A percentile compares a stretch with the other conserved stretches of the same genome.
Evolutionary conservation across 768 basidiomycete species (phyloP).

Genomic region (Mycena epipterygia): DNA sequence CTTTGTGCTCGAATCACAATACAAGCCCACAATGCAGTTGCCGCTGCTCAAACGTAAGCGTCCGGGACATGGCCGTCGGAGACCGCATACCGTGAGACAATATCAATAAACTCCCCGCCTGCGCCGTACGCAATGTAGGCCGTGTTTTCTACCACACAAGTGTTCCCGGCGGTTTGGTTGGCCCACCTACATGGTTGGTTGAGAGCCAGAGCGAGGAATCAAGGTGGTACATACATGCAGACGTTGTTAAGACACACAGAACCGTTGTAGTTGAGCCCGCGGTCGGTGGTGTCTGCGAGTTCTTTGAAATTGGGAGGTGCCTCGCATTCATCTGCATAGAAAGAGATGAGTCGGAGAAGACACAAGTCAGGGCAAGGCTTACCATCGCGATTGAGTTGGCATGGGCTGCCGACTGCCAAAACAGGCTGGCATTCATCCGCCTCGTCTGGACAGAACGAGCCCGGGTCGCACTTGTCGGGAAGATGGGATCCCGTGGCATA

Average conservation of each 20-base stretch:
- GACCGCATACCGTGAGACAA: conserved; percentile 78
- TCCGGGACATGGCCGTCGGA: not conserved
- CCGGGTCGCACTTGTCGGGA: conserved; percentile 72
- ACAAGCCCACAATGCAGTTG: conserved; percentile 80
- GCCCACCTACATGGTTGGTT: conserved; percentile 71
- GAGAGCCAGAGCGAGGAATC: conserved; percentile 3
- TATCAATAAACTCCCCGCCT: conserved; percentile 75
- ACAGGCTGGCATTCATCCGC: conserved; percentile 74
- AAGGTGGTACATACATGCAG: conserved; percentile 74
- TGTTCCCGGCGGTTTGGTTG: conserved; percentile 74
- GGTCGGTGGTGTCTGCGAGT: conserved; percentile 72
- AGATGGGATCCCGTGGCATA: conserved; percentile 60
- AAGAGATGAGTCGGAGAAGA: not conserved
- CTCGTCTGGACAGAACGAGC: conserved; percentile 89
- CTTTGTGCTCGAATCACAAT: conserved; percentile 76
- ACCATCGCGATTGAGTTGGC: conserved; percentile 93
- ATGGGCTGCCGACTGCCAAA: conserved; percentile 72
- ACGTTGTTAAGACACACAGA: conserved; percentile 85
- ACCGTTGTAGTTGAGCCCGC: conserved; percentile 84
- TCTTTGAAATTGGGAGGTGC: conserved; percentile 75
- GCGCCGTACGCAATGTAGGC: conserved; percentile 79
- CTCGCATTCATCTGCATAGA: conserved; percentile 79
- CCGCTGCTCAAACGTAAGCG: conserved; percentile 55
- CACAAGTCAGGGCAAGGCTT: conserved; percentile 6
- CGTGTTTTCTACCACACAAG: conserved; percentile 84